Base-by-base conservation (phyloP, 129 eudicot species). In the Escallonia herrerae region DNA sequence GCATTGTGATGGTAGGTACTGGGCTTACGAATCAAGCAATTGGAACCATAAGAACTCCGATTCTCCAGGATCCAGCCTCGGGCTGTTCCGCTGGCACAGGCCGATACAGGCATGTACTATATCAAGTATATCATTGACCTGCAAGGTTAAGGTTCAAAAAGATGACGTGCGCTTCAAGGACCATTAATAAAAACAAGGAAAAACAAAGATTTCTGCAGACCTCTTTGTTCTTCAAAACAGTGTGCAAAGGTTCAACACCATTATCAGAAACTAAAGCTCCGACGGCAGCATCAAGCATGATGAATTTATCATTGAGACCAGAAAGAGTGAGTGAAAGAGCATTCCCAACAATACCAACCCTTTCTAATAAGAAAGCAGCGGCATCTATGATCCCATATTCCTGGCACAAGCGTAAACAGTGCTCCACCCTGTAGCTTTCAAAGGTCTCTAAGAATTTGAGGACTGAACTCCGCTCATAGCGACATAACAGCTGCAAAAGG, bases 31-130 rank as follows among this genome's bases (percentile, higher is more conserved):
- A 68, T 93, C 99, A 50, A 93, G 96, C 79, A 93, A 79, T 73
- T 86, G 91, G 73, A 93, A 93, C 99, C 99, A 93, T 61, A 93
- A 96, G 75, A 68, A 74, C 74, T 89, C 99, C 3, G 99, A 81
- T 77, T 89, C 99, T 40, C 83, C 83, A 33, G 90, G 86, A 59
- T 86, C 86, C 82, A 93, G 63, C 5, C 96, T 87, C 45, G 99
- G 89, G 71, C 95, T 88, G 77, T 93, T 93, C 61, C 99, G 79
- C 74, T 93, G 99, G 79, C 99, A 89, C 56, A 93, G 77, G 47
- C 86, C 90, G 58, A 93, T 79, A 76, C 99, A 93, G 4, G 96
- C 76, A 66, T 64, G 78, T 63, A 86, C 72, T 71, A 84, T 76
- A 69, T 86, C 79, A 39, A 79, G 69, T 68, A 89, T 93, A 73